phyloP scores from a whole-genome alignment of 257 asterid genomes.

The Fraxinus quadrangulata region DNA sequence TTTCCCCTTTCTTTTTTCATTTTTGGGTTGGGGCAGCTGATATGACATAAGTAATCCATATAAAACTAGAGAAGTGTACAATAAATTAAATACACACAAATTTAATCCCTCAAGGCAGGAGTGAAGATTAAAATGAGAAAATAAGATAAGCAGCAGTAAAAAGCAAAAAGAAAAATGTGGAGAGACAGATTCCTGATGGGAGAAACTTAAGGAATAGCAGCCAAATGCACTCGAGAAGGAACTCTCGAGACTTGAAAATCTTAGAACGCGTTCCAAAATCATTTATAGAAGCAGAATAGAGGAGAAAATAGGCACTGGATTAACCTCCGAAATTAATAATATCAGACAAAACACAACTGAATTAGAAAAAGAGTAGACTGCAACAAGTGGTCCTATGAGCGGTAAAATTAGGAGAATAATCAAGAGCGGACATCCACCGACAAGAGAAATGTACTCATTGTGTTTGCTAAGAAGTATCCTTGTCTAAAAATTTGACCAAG shows the following conservation, averaged over 20 bases:
- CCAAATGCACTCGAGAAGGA: neutral
- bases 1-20: neutral
- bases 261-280: neutral
- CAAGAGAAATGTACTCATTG: neutral
- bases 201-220: neutral
- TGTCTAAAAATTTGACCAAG: conserved; percentile 2
- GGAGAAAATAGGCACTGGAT: neutral
- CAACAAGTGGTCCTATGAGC: conserved; percentile 7
- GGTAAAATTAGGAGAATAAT: conserved; percentile 11
- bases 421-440: conserved; percentile 5
- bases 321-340: conserved; percentile 9
- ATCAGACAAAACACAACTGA: neutral
- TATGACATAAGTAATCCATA: neutral
- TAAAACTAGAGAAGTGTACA: neutral
- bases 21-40: neutral
- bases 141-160: neutral
- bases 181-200: neutral
- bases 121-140: neutral
- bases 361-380: conserved; percentile 9
- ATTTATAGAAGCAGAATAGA: neutral
- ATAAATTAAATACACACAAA: neutral
- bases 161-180: neutral
- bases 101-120: neutral
- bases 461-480: conserved; percentile 9
- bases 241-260: neutral